phyloP scores from a whole-genome alignment of 371 early-diverging fungal species.

The Mucor lusitanicus region DNA sequence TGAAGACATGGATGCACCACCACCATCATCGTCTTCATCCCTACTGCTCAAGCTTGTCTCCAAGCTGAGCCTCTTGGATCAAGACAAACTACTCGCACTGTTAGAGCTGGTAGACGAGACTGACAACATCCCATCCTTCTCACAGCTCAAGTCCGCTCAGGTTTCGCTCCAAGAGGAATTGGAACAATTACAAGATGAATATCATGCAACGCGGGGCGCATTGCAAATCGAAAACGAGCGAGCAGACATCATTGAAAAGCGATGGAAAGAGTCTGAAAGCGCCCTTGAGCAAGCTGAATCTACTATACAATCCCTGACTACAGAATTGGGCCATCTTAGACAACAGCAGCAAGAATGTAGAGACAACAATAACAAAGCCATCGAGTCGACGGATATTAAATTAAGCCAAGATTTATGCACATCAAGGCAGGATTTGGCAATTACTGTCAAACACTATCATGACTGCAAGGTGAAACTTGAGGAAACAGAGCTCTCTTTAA shows the following conservation, averaged over 20 bases:
- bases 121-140: background rate
- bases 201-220: slow-evolving; percentile 7
- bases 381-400: slow-evolving; percentile 7
- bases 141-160: background rate
- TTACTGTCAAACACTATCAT: background rate
- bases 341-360: slow-evolving; percentile 19
- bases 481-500: background rate
- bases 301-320: slow-evolving; percentile 33
- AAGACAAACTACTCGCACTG: background rate
- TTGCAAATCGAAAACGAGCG: slow-evolving; percentile 25
- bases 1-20: background rate
- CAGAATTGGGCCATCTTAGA: slow-evolving; percentile 26
- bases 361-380: slow-evolving; percentile 5
- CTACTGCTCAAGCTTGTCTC: background rate
- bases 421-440: background rate
- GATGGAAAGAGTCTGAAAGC: slow-evolving; percentile 34
- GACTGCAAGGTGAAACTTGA: background rate
- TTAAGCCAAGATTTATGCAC: slow-evolving; percentile 3
- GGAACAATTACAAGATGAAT: slow-evolving; percentile 13
- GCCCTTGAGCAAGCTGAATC: slow-evolving; percentile 39
- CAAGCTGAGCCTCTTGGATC: background rate
- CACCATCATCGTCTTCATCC: background rate
- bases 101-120: background rate
- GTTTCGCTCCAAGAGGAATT: slow-evolving; percentile 7
- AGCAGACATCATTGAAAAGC: slow-evolving; percentile 26